These are phyloP conservation scores for Teratosphaeria gauchensis DNA, from an alignment of 2,329 filamentous ascomycete genomes.

Conservation along the genomic window DNA sequence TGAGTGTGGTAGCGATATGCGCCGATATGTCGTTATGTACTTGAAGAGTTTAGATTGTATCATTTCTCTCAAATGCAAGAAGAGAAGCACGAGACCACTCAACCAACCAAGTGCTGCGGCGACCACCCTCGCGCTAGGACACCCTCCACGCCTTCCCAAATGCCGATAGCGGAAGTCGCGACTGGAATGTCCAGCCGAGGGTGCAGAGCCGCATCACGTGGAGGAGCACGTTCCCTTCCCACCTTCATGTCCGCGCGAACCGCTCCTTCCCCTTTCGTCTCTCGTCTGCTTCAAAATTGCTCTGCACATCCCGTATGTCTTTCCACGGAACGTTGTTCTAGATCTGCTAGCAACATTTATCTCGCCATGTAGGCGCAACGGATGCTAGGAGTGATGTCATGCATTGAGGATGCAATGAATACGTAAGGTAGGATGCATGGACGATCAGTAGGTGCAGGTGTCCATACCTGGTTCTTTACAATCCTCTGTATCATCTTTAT, in stretches of 20 bases:
- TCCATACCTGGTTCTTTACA: no score
- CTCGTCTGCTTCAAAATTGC: not conserved
- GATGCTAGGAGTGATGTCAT: not conserved
- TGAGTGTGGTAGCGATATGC: not conserved
- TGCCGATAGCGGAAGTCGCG: not conserved
- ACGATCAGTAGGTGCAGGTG: not conserved
- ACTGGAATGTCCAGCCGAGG: not conserved
- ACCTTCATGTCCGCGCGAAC: not conserved
- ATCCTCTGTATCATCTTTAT: no score
- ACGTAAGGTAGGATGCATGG: not conserved
- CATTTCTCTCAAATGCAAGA: not conserved
- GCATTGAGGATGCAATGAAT: not conserved
- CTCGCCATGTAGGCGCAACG: not conserved
- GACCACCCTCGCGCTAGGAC: not conserved
- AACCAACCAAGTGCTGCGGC: not conserved
- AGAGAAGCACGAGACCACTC: not conserved
- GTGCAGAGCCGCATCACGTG: not conserved
- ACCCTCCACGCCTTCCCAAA: not conserved
- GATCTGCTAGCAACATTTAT: not conserved
- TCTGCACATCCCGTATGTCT: not conserved
- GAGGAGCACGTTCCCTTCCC: not conserved
- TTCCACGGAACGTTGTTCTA: not conserved
- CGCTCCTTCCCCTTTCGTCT: not conserved
- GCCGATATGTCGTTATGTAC: not conserved
- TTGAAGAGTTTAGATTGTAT: not conserved